Percentiles rank a stretch among this genome's conserved stretches.
Evolutionary conservation across 768 basidiomycete genomes (phyloP).

Genomic region (Stropharia rugosoannulata): DNA sequence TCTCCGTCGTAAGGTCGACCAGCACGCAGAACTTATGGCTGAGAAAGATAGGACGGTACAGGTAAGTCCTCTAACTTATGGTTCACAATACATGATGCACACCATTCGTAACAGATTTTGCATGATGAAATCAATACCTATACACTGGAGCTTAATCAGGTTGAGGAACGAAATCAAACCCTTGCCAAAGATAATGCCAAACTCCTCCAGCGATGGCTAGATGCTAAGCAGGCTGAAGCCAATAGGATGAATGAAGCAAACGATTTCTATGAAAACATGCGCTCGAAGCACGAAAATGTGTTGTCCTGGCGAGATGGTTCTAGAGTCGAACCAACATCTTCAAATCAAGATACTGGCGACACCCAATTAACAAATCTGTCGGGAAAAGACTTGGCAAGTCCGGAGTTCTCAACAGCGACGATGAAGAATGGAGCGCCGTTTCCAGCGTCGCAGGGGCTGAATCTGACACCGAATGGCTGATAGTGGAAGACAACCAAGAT

Average conservation of each 20-base stretch:
- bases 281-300: conserved; percentile 65
- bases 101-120: conserved; percentile 57
- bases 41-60: conserved; percentile 90
- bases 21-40: conserved; percentile 81
- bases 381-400: conserved; percentile 71
- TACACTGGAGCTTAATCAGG: conserved; percentile 87
- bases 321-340: conserved; percentile 20
- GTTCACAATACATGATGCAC: conserved; percentile 4
- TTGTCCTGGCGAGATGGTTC: conserved; percentile 54
- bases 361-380: conserved; percentile 39
- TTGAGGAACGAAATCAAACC: conserved; percentile 84
- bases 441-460: conserved; percentile 66
- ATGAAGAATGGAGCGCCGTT: conserved; percentile 75
- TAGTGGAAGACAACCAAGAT: conserved; percentile 48
- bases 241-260: conserved; percentile 96
- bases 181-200: conserved; percentile 93
- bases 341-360: conserved; percentile 28
- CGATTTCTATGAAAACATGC: conserved; percentile 86
- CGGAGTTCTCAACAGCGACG: conserved; percentile 41
- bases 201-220: conserved; percentile 94
- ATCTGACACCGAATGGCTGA: conserved; percentile 93
- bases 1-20: conserved; percentile 74
- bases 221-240: conserved; percentile 89
- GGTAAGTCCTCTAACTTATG: conserved; percentile 43
- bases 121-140: conserved; percentile 95